Conservation (phyloP, 1,284 basidiomycete genomes). For the Grifola frondosa region DNA sequence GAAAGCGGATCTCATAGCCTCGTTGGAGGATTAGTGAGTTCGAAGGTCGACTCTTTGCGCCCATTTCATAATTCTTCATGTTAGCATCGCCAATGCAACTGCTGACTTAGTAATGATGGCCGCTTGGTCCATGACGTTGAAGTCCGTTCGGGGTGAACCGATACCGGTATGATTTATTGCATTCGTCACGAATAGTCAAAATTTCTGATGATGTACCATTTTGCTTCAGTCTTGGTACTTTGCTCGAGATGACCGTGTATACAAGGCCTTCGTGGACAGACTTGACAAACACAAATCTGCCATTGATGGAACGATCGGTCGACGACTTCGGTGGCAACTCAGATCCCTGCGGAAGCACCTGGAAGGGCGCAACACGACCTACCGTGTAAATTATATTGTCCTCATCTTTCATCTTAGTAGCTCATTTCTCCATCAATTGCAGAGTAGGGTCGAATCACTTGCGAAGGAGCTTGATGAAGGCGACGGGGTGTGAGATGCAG, state of each 20-base stretch:
- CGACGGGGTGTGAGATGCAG: conserved; percentile 42
- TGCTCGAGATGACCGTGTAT: conserved; percentile 78
- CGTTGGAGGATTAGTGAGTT: conserved; percentile 81
- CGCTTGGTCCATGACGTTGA: conserved; percentile 64
- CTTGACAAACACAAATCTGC: conserved; percentile 51
- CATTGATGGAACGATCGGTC: conserved; percentile 49
- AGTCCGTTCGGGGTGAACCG: conserved; percentile 50
- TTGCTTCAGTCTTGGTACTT: conserved; percentile 69
- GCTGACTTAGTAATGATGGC: conserved; percentile 72
- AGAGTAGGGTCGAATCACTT: conserved; percentile 69
- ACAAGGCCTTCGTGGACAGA: conserved; percentile 64
- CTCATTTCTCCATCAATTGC: conserved; percentile 2
- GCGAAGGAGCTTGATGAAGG: conserved; percentile 61
- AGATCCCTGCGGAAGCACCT: conserved; percentile 57
- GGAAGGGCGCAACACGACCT: conserved; percentile 63
- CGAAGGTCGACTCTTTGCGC: neutral
- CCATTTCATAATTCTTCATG: neutral
- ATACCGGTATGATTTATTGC: conserved; percentile 56
- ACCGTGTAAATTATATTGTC: conserved; percentile 47
- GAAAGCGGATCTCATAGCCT: conserved; percentile 71
- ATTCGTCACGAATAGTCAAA: conserved; percentile 8
- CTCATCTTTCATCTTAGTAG: conserved; percentile 7
- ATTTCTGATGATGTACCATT: neutral
- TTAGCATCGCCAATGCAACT: conserved; percentile 77
- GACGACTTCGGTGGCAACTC: conserved; percentile 71